These are phyloP conservation scores for Sugiyamaella novakii DNA, from an alignment of 1,139 yeast genomes.

Conservation along the genomic window DNA sequence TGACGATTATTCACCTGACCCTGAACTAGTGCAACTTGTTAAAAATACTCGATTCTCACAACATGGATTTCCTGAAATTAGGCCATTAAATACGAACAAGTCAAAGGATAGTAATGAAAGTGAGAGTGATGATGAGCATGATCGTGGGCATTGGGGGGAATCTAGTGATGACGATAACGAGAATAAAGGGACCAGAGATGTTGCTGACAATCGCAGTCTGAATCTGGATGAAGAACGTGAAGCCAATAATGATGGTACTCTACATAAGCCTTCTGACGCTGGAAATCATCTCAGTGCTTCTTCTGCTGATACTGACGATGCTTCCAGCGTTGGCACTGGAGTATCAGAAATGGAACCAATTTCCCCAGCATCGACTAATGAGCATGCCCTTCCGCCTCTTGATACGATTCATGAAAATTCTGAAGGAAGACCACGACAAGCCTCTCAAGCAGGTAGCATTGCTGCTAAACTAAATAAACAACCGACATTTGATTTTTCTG, in stretches of 20 bases:
- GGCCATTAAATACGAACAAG: slow-evolving; percentile 31
- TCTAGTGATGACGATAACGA: slow-evolving; percentile 18
- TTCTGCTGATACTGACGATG: slow-evolving; percentile 1
- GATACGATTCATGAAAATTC: background rate
- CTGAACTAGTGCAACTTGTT: slow-evolving; percentile 41
- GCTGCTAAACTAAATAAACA: slow-evolving; percentile 35
- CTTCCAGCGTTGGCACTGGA: slow-evolving; percentile 5
- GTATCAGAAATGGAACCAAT: slow-evolving; percentile 10
- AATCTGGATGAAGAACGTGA: slow-evolving; percentile 1
- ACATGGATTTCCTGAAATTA: slow-evolving; percentile 25
- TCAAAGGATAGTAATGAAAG: slow-evolving; percentile 22
- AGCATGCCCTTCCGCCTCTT: slow-evolving; percentile 2
- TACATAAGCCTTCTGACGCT: background rate
- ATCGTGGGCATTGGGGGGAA: slow-evolving; percentile 14
- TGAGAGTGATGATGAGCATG: slow-evolving; percentile 15
- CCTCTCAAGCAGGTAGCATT: slow-evolving; percentile 15
- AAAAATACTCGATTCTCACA: slow-evolving; percentile 26
- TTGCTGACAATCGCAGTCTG: background rate
- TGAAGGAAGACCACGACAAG: slow-evolving; percentile 7
- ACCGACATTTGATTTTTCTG: slow-evolving; percentile 42
- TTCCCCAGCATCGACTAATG: slow-evolving; percentile 6
- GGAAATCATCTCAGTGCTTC: background rate
- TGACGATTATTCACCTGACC: slow-evolving; percentile 29
- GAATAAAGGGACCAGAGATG: background rate
- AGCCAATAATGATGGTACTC: background rate